Percentiles rank a stretch among this genome's conserved stretches.
Evolutionary conservation across 1,284 basidiomycete genomes (phyloP).

Genomic region (Papiliotrema terrestris): DNA sequence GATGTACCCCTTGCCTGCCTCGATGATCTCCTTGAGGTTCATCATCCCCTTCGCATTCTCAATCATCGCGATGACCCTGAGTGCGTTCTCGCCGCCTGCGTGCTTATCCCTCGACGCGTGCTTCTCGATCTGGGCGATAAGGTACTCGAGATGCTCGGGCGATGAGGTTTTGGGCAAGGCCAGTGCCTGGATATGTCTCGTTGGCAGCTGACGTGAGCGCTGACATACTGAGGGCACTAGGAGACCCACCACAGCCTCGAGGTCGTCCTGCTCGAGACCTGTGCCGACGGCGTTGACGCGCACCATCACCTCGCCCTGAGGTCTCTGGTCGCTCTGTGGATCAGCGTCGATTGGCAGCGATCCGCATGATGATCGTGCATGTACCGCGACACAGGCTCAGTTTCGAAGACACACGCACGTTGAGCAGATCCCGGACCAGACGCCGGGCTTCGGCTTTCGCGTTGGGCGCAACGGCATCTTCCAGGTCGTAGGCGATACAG

Average conservation of each 20-base stretch:
- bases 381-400: too few species aligned
- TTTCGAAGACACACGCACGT: slow-evolving; percentile 27
- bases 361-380: too few species aligned
- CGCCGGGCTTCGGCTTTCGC: slow-evolving; percentile 64
- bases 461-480: slow-evolving; percentile 71
- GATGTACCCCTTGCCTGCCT: slow-evolving; percentile 36
- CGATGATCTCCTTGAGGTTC: slow-evolving; percentile 32
- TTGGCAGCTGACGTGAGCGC: slow-evolving; percentile 26
- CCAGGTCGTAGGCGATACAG: slow-evolving; percentile 77
- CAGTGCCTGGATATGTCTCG: slow-evolving; percentile 56
- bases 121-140: slow-evolving; percentile 53
- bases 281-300: slow-evolving; percentile 73
- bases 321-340: slow-evolving; percentile 21
- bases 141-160: slow-evolving; percentile 60
- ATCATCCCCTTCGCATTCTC: slow-evolving; percentile 65
- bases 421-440: slow-evolving; percentile 60
- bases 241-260: slow-evolving; percentile 61
- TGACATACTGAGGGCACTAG: background rate
- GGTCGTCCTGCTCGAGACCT: slow-evolving; percentile 66
- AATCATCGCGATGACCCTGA: slow-evolving; percentile 69
- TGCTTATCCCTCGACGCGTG: slow-evolving; percentile 26
- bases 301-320: slow-evolving; percentile 60
- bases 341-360: too few species aligned
- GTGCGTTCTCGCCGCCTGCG: slow-evolving; percentile 36
- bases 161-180: slow-evolving; percentile 77